Evolutionary conservation across 176 grass and related monocot genomes (phyloP), one percentile per base, ranked within the genome.

Genomic region (Tillandsia fasciculata): DNA sequence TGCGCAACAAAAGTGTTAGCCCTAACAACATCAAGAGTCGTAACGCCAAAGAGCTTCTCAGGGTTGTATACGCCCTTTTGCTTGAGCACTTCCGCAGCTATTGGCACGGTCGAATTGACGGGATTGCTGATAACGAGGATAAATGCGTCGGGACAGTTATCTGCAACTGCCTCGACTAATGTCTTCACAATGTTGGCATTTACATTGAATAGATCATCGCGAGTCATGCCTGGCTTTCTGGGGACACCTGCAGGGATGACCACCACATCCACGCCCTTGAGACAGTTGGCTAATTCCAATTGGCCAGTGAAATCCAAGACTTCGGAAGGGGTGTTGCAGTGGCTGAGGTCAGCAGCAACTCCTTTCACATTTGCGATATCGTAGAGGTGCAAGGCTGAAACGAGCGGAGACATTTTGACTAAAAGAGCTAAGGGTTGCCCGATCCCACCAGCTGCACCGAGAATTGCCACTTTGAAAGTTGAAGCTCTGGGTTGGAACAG

Each of bases 41-140:
- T 88, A 2, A 88, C 77, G 56, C 86, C 86, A 51, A 88, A 78
- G 23, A 88, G 81, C 74, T 68, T 88, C 66, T 72, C 66, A 5
- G 70, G 70, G 27, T 88, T 74, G 50, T 88, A 78, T 52, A 66
- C 77, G 48, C 81, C 86, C 67, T 81, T 78, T 9, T 53, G 73
- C 69, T 78, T 81, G 6, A 88, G 52, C 15, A 67, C 51, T 69
- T 83, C 81, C 17, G 86, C 86, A 26, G 86, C 86, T 72, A 84
- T 29, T 1, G 86, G 86, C 0, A 88, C 81, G 29, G 74, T 81
- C 10, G 86, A 78, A 50, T 88, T 57, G 58, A 88, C 74, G 11
- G 77, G 81, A 18, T 67, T 33, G 78, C 9, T 75, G 67, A 88
- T 68, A 23, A 88, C 24, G 48, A 74, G 86, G 22, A 88, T 26